These are phyloP conservation scores for Clohesyomyces aquaticus DNA, from an alignment of 495 filamentous ascomycete species.

Conservation along the genomic window DNA sequence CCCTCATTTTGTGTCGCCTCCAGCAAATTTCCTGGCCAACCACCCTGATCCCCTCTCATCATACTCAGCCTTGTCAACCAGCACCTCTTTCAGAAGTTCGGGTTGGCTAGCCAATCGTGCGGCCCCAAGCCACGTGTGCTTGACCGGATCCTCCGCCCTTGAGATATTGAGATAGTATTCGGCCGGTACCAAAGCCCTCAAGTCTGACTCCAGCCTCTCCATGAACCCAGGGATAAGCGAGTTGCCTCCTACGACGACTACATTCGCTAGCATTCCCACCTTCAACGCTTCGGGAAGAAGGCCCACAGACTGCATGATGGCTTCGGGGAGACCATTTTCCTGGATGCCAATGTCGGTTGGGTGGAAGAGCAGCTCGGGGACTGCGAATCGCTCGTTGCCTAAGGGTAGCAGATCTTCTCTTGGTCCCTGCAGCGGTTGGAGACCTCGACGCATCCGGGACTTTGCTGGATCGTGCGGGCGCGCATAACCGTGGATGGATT, in stretches of 20 bases:
- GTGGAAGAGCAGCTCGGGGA: constrained; percentile 87
- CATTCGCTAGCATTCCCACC: constrained; percentile 79
- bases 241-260: constrained; percentile 89
- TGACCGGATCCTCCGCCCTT: constrained; percentile 73
- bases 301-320: constrained; percentile 79
- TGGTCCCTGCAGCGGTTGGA: constrained; percentile 58
- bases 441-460: constrained; percentile 58
- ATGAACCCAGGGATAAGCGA: constrained; percentile 78
- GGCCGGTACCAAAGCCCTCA: constrained; percentile 72
- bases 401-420: constrained; percentile 83
- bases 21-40: constrained; percentile 72
- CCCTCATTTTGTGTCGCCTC: constrained; percentile 5
- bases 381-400: constrained; percentile 87
- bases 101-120: constrained; percentile 72
- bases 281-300: constrained; percentile 75
- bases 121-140: constrained; percentile 82
- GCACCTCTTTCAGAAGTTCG: constrained; percentile 61
- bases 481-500: constrained; percentile 69
- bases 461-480: constrained; percentile 74
- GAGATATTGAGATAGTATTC: constrained; percentile 77
- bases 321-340: constrained; percentile 79
- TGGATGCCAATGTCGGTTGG: constrained; percentile 85
- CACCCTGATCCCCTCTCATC: constrained; percentile 81
- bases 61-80: constrained; percentile 86
- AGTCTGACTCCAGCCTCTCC: constrained; percentile 75